Evolutionary conservation across 2,329 filamentous ascomycete species (phyloP).

Genomic region (Aspergillus pseudoglaucus): DNA sequence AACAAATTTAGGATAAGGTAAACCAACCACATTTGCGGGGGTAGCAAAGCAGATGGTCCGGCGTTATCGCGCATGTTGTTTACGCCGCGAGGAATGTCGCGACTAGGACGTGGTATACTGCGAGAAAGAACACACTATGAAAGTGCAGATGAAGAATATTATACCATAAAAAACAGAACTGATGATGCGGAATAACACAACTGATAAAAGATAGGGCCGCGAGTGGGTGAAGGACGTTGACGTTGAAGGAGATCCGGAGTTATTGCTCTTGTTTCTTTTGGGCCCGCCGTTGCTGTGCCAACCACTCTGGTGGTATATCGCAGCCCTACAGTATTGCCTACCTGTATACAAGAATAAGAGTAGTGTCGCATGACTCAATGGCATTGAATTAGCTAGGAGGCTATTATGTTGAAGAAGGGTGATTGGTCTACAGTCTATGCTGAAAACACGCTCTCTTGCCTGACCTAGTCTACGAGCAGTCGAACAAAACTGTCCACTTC

Average conservation of each 20-base stretch:
- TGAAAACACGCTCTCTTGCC: no score
- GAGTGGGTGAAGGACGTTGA: not conserved
- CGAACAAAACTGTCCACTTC: no score
- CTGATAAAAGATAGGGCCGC: not conserved
- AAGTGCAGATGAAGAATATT: not conserved
- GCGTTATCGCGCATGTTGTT: constrained; percentile 6
- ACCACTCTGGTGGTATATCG: constrained; percentile 1
- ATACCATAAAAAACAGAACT: not conserved
- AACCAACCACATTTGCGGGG: constrained; percentile 6
- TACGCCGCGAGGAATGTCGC: constrained; percentile 6
- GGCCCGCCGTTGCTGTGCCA: constrained; percentile 16
- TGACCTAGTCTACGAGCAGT: no score
- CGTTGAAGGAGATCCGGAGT: not conserved
- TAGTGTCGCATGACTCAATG: no score
- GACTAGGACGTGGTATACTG: not conserved
- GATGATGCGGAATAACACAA: not conserved
- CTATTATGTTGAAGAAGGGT: no score
- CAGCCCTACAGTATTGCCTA: not conserved
- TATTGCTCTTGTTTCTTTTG: constrained; percentile 1
- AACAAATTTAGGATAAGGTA: not conserved
- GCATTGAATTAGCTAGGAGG: no score
- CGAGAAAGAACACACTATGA: not conserved
- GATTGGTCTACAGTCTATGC: no score
- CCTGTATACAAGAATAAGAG: no score
- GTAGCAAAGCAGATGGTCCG: not conserved